phyloP scores from a whole-genome alignment of 129 eudicot genomes.

The Tagetes erecta region DNA sequence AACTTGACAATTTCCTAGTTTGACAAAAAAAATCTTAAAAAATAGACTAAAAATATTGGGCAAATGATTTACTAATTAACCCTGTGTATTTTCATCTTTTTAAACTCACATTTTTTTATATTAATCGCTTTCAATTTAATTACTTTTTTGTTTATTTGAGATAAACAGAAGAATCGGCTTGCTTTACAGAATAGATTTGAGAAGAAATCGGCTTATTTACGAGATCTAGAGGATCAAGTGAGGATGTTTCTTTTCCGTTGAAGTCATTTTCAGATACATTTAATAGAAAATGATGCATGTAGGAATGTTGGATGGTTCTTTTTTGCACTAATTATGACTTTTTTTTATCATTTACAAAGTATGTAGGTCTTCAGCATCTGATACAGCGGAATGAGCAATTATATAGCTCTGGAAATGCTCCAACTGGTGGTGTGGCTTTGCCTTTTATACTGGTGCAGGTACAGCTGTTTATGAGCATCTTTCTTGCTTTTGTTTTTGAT shows the following conservation, averaged over 20 bases:
- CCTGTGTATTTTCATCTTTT: neutral
- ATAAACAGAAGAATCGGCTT: constrained; percentile 51
- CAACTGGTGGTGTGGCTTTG: constrained; percentile 65
- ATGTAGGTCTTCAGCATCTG: constrained; percentile 65
- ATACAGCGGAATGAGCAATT: constrained; percentile 59
- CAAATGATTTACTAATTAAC: constrained; percentile 7
- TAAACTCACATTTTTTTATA: constrained; percentile 1
- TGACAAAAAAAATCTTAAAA: neutral
- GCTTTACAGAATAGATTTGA: constrained; percentile 47
- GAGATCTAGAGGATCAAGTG: constrained; percentile 72
- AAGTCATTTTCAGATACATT: constrained; percentile 7
- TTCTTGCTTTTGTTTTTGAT: neutral
- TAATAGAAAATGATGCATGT: constrained; percentile 1
- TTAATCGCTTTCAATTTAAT: neutral
- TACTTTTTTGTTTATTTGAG: neutral
- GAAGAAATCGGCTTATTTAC: constrained; percentile 56
- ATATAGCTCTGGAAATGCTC: constrained; percentile 55
- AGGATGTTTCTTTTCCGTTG: constrained; percentile 12
- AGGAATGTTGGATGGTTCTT: constrained; percentile 28
- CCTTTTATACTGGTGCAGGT: constrained; percentile 77
- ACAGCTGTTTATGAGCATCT: constrained; percentile 9
- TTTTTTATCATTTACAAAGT: constrained; percentile 36
- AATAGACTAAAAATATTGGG: neutral
- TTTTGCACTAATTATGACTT: constrained; percentile 14
- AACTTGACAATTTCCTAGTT: neutral